A percentile compares a stretch with the other conserved stretches of the same genome.
These are phyloP conservation scores for Clitopilus passeckerianus DNA, from an alignment of 768 basidiomycete genomes.

Conservation along the genomic window DNA sequence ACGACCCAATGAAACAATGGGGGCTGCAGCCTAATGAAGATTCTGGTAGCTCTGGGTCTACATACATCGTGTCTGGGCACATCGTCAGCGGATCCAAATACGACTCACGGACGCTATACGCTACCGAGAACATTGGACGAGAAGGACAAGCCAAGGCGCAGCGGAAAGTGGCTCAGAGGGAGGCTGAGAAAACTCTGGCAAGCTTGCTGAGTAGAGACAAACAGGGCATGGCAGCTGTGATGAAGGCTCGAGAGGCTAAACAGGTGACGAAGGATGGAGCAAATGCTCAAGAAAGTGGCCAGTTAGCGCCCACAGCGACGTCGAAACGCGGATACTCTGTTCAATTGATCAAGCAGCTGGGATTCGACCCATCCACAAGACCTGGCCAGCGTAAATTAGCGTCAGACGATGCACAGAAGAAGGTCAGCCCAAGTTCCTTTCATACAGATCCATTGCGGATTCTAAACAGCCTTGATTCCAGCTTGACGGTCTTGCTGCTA, in stretches of 20 bases:
- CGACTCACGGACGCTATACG: conserved; percentile 40
- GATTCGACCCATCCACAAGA: conserved; percentile 73
- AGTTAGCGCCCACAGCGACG: conserved; percentile 8
- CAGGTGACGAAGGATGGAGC: conserved; percentile 12
- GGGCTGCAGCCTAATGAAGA: conserved; percentile 59
- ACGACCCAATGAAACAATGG: conserved; percentile 72
- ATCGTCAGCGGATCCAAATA: conserved; percentile 47
- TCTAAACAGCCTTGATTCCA: conserved; percentile 18
- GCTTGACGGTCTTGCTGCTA: conserved; percentile 52
- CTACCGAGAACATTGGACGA: conserved; percentile 71
- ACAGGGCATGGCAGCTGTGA: conserved; percentile 62
- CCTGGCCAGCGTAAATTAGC: conserved; percentile 34
- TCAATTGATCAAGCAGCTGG: conserved; percentile 61
- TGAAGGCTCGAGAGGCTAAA: conserved; percentile 49
- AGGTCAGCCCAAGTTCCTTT: conserved; percentile 35
- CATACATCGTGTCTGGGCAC: conserved; percentile 82
- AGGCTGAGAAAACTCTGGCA: conserved; percentile 60
- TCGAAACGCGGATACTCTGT: conserved; percentile 57
- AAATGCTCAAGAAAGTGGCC: conserved; percentile 11
- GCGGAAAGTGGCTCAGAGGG: conserved; percentile 50
- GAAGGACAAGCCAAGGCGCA: conserved; percentile 76
- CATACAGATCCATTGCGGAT: not conserved
- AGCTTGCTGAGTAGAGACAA: conserved; percentile 58
- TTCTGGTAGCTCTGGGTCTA: conserved; percentile 34
- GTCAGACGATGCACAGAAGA: conserved; percentile 42